Evolutionary conservation across 495 filamentous ascomycete genomes (phyloP), one percentile per base, ranked within the genome.

Genomic region (Trichocladium antarcticum): DNA sequence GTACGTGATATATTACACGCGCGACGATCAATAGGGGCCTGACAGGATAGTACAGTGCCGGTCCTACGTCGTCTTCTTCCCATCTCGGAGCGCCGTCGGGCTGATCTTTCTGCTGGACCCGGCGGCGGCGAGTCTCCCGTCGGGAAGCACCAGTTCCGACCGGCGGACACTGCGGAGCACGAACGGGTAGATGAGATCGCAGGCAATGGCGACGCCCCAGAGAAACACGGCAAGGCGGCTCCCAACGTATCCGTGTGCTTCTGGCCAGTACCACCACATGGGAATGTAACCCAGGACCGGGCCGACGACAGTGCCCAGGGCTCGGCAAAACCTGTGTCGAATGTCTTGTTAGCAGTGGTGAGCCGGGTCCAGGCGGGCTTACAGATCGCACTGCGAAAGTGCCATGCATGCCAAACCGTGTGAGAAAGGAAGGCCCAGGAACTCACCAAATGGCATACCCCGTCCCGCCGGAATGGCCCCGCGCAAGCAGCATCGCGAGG

Each of bases 361-460:
- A 8, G 24, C 24, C 24, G 24, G 24, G 3, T 27, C 24, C 24
- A 27, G 24, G 24, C 24, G 12, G 21, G 21, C 9, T 10, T 40
- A 17, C 4, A 2, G 5, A 40, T 3, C 7, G 19, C 9, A 40
- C 11, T 42, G n/a, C 32, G n/a, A 7, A 11, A 7, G 14, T n/a
- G 5, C 31, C 9, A 32, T 32, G 9, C 31, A 32, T 11, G 10
- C 5, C 11, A 2, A 28, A 37, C 9, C 31, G 9, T 22, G 15
- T 1, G 22, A 19, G 29, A 1, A 37, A 44, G 21, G 16, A 54
- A 49, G n/a, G 24, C 3, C 3, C 15, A 5, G 6, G 12, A 36
- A 59, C 67, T 58, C 39, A 69, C 68, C 71, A 74, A 37, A 71
- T 70, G 0, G 39, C 50, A 54, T 65, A 72, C 19, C 58, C 57